phyloP scores from a whole-genome alignment of 139 green algal genomes.

The Prasinococcaceae sp. region DNA sequence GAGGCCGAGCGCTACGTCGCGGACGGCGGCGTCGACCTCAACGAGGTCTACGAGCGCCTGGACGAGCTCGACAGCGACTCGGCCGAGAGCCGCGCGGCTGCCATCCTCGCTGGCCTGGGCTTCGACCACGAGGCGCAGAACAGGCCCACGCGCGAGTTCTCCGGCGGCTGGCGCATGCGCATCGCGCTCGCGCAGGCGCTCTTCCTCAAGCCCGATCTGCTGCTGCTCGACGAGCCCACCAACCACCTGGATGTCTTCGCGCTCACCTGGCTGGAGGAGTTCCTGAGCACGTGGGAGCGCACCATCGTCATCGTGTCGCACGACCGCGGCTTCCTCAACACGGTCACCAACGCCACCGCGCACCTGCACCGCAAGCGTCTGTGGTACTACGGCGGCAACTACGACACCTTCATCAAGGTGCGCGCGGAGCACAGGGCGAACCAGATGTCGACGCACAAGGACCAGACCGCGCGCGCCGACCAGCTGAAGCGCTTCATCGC shows the following conservation, averaged over 20 bases:
- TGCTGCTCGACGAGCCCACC: slow-evolving; percentile 42
- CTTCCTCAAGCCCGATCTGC: slow-evolving; percentile 37
- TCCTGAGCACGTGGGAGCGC: slow-evolving; percentile 30
- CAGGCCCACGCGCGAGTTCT: slow-evolving; percentile 21
- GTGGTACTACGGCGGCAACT: slow-evolving; percentile 64
- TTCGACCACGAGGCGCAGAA: slow-evolving; percentile 19
- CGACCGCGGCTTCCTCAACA: slow-evolving; percentile 96
- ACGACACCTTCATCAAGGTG: slow-evolving; percentile 56
- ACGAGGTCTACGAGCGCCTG: slow-evolving; percentile 37
- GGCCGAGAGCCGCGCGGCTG: slow-evolving; percentile 25
- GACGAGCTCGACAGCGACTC: slow-evolving; percentile 36
- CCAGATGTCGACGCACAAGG: slow-evolving; percentile 27
- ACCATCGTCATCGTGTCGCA: slow-evolving; percentile 91
- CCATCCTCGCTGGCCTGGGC: slow-evolving; percentile 24
- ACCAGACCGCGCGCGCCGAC: slow-evolving; percentile 9
- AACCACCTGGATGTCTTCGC: slow-evolving; percentile 41
- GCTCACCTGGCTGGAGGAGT: slow-evolving; percentile 37
- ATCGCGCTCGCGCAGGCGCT: slow-evolving; percentile 33
- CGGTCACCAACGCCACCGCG: slow-evolving; percentile 60
- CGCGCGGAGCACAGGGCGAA: slow-evolving; percentile 9
- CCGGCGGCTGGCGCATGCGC: slow-evolving; percentile 37
- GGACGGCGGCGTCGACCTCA: slow-evolving; percentile 18
- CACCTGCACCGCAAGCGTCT: slow-evolving; percentile 37
- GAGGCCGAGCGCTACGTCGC: slow-evolving; percentile 8
- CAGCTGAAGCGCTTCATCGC: slow-evolving; percentile 19